Base-by-base conservation (phyloP, 2,329 filamentous ascomycete species). In the Pestalotiopsis sp. region DNA sequence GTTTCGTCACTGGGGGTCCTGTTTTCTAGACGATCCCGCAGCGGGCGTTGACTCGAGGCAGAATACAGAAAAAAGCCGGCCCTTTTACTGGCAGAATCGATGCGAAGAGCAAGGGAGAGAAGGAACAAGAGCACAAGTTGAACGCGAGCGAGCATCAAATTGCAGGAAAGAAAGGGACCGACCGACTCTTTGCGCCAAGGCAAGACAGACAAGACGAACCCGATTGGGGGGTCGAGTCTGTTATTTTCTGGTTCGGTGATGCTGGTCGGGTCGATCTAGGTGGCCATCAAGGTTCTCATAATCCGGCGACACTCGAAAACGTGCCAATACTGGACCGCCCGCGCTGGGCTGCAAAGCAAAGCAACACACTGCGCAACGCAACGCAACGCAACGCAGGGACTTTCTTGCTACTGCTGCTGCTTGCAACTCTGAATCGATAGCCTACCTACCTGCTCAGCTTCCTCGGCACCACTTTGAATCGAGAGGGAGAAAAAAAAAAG, bases 241-340 rank as follows among this genome's bases (percentile, higher is more conserved):
- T 35, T 35, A 35, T 35, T 35, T 35, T 35, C 30, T 35, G 44
- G 17, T 52, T 52, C 17, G 14, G 56, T 66, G 64, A 59, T 59
- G 35, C 52, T 56, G n/a, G 30, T 20, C 17, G 64, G 14, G 64
- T 44, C 24, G 24, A 35, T 35, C 30, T 9, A 56, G 56, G 64
- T 66, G 64, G 64, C 64, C 64, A 66, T 66, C 64, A 66, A 66
- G 64, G 64, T 66, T 39, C 64, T 66, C 64, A 66, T 22, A 35
- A 35, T 35, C 30, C 30, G 30, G 30, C 30, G 30, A 35, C 30
- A 35, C 30, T 63, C 44, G 60, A 63, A 63, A 63, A 56, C 44
- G 44, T 65, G 62, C 62, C 62, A 48, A 26, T 52, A 22, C 40
- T 44, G 30, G 30, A 35, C 30, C 30, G 30, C 17, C 56, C 24